Evolutionary conservation across 306 rosid genomes (phyloP).

Genomic region (Vigna mungo): DNA sequence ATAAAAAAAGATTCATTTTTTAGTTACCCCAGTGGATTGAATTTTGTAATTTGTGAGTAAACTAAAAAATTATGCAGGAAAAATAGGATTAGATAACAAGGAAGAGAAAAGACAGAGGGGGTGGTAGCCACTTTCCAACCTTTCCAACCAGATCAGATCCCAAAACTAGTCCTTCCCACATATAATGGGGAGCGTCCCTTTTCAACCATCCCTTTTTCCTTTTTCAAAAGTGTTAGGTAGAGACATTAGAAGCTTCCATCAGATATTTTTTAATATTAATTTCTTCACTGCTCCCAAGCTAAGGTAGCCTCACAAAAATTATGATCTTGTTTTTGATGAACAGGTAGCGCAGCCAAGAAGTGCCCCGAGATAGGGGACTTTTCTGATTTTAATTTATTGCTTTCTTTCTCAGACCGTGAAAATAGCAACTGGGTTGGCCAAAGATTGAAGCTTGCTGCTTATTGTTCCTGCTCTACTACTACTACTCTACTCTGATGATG

Average conservation of each 20-base stretch:
- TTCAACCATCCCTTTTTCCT: constrained; percentile 43
- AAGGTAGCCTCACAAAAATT: not conserved
- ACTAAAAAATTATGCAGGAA: too few relatives aligned
- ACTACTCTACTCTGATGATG: not conserved
- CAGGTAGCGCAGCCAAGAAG: not conserved
- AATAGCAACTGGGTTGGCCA: not conserved
- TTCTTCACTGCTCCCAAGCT: not conserved
- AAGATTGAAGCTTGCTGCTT: not conserved
- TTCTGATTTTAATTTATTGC: constrained; percentile 22
- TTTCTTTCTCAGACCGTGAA: constrained; percentile 5
- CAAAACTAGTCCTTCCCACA: constrained; percentile 30
- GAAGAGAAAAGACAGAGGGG: constrained; percentile 49
- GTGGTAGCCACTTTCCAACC: constrained; percentile 44
- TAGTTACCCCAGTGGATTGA: not conserved
- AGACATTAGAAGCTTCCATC: constrained; percentile 58
- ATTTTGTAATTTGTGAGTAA: not conserved
- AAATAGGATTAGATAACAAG: not conserved
- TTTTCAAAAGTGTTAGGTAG: constrained; percentile 65
- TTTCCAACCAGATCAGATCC: constrained; percentile 3
- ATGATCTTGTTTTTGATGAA: not conserved
- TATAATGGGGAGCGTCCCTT: constrained; percentile 54
- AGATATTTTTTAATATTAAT: constrained; percentile 34
- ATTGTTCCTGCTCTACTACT: not conserved
- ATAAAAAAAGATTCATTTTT: too few relatives aligned
- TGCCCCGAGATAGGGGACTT: constrained; percentile 9